A percentile compares a stretch with the other conserved stretches of the same genome.
These are phyloP conservation scores for Salvia sclarea DNA, from an alignment of 305 asterid genomes.

Conservation along the genomic window DNA sequence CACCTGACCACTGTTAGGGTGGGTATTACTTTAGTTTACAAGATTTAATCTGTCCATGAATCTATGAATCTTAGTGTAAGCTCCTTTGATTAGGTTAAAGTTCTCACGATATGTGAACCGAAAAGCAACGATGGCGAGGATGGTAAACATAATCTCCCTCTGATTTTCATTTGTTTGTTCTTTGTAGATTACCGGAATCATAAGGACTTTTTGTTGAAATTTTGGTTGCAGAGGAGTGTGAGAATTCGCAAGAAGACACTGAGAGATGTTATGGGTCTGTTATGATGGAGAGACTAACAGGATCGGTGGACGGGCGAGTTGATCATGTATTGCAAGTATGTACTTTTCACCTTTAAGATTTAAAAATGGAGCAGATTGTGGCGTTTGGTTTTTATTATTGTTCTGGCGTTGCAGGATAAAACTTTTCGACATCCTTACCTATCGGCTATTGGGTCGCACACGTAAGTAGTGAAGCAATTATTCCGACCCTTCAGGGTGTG, in stretches of 20 bases:
- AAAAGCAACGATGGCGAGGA: constrained; percentile 46
- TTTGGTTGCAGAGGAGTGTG: constrained; percentile 59
- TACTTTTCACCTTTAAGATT: constrained; percentile 2
- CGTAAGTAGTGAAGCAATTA: constrained; percentile 58
- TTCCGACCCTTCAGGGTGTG: background rate
- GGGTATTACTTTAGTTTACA: constrained; percentile 15
- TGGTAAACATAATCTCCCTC: constrained; percentile 48
- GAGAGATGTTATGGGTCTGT: constrained; percentile 85
- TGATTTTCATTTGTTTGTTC: background rate
- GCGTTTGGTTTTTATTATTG: background rate
- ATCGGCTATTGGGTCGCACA: constrained; percentile 89
- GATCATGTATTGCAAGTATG: constrained; percentile 94
- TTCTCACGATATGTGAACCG: constrained; percentile 83
- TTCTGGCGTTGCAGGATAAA: constrained; percentile 68
- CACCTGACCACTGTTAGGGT: constrained; percentile 65
- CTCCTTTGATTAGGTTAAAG: constrained; percentile 61
- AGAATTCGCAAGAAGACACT: constrained; percentile 46
- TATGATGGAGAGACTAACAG: constrained; percentile 84
- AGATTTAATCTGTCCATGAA: background rate
- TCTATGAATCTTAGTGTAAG: constrained; percentile 16
- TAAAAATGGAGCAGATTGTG: background rate
- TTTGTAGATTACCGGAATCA: background rate
- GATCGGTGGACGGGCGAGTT: constrained; percentile 73
- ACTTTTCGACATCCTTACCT: constrained; percentile 92
- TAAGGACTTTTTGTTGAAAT: background rate